Percentiles rank a stretch among this genome's conserved stretches.
Evolutionary conservation across 176 grass and related monocot species (phyloP).

Genomic region (Carex littledalei): DNA sequence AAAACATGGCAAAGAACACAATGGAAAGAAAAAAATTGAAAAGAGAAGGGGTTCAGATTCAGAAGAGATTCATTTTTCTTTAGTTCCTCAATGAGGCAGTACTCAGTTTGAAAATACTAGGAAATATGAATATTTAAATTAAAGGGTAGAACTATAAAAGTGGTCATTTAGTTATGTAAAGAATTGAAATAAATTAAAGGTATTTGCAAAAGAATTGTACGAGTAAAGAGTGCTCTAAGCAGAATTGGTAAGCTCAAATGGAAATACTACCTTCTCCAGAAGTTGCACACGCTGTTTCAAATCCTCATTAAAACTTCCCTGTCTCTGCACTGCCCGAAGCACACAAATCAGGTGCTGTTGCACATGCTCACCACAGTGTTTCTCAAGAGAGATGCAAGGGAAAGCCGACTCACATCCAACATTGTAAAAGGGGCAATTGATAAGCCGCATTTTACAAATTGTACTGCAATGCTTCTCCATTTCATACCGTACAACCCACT

Average conservation of each 20-base stretch:
- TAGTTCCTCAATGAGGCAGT: neutral
- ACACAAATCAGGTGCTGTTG: conserved; percentile 61
- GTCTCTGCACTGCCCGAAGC: conserved; percentile 44
- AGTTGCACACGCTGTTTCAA: conserved; percentile 57
- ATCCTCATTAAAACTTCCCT: conserved; percentile 43
- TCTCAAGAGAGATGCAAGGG: conserved; percentile 58
- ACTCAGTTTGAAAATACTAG: neutral
- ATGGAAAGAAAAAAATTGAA: neutral
- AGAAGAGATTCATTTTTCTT: neutral
- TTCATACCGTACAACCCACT: conserved; percentile 47
- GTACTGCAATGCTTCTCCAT: conserved; percentile 74
- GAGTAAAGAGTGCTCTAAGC: neutral
- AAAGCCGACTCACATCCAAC: conserved; percentile 70
- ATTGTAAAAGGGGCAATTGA: conserved; percentile 72
- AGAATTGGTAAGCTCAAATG: neutral
- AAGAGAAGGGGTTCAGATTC: neutral
- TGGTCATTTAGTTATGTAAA: neutral
- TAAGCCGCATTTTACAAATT: conserved; percentile 61
- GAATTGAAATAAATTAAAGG: neutral
- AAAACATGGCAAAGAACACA: neutral
- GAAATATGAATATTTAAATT: neutral
- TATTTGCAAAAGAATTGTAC: neutral
- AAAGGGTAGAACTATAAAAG: neutral
- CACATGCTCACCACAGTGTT: conserved; percentile 51
- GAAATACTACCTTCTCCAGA: conserved; percentile 66